Base-by-base conservation (phyloP, 2,329 filamentous ascomycete genomes). In the Amphichorda felina region DNA sequence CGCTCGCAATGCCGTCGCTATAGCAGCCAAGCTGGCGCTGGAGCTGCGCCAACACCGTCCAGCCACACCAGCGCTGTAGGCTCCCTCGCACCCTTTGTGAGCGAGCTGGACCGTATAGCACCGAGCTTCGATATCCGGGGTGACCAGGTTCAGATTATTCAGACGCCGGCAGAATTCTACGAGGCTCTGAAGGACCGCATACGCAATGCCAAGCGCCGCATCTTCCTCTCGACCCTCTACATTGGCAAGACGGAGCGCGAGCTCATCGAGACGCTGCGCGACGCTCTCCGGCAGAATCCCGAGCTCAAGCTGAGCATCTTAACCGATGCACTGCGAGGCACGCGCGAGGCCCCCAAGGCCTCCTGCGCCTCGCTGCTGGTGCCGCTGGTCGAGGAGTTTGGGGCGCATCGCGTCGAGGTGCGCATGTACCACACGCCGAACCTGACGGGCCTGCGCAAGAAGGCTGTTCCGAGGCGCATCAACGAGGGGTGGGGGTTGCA, bases 361-460 rank as follows among this genome's bases (percentile, higher is more conserved):
- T 94, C 87, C 45, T 91, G 82, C 56, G 91, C 88, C 3, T 95
- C 88, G 9, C 67, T 98, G 10, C 70, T 98, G 26, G 83, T 80
- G 5, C 81, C 87, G 1, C 63, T 98, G n/a, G 70, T 94, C 9
- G 61, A 70, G 6, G 85, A 94, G 47, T 94, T 95, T 58, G 88
- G 89, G 0, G 55, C 77, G 4, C 77, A 84, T 2, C 73, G 89
- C 26, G 87, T 98, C 28, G 86, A 95, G 50, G 77, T 98, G 43
- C 82, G 88, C 47, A 93, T 98, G 87, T 98, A 93, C 53, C 91
- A 98, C 58, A 98, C 91, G 1, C 91, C 91, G 0, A 98, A 98
- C 50, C 61, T 98, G 43, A 94, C 84, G 3, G 91, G 91, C 0
- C 47, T 93, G 38, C 75, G 80, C 34, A 96, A 96, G 60, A 78